A percentile compares a stretch with the other conserved stretches of the same genome.
These are phyloP conservation scores for Diplodia corticola DNA, from an alignment of 2,329 filamentous ascomycete genomes.

Conservation along the genomic window DNA sequence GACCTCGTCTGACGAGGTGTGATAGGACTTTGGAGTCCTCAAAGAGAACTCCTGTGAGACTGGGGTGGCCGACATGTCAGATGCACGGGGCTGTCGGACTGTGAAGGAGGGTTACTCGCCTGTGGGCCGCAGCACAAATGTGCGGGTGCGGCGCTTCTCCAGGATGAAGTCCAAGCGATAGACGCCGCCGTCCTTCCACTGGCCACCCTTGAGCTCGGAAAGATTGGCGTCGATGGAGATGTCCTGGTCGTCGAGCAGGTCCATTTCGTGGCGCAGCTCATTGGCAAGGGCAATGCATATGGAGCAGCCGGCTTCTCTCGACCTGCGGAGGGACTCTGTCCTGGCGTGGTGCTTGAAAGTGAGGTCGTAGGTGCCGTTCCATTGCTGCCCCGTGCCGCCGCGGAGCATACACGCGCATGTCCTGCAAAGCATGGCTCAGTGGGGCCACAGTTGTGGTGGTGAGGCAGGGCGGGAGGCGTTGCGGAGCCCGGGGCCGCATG, in stretches of 20 bases:
- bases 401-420: constrained; percentile 24
- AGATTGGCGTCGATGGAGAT: constrained; percentile 4
- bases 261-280: constrained; percentile 7
- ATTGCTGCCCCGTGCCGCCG: constrained; percentile 19
- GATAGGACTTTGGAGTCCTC: constrained; percentile 9
- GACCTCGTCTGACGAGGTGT: constrained; percentile 20
- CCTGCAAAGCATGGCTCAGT: constrained; percentile 20
- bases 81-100: not conserved
- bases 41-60: not conserved
- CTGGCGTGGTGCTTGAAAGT: constrained; percentile 24
- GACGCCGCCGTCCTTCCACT: not conserved
- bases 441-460: not conserved
- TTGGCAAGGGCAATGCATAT: constrained; percentile 24
- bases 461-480: not conserved
- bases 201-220: not conserved
- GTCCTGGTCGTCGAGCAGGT: not conserved
- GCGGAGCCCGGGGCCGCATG: not conserved
- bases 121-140: not conserved
- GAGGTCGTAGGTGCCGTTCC: constrained; percentile 25
- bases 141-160: not conserved
- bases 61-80: not conserved
- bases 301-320: constrained; percentile 18
- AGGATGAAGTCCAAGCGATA: constrained; percentile 24
- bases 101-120: not conserved
- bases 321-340: constrained; percentile 6